These are phyloP conservation scores for Exophiala sideris DNA, from an alignment of 2,329 filamentous ascomycete genomes.

Conservation along the genomic window DNA sequence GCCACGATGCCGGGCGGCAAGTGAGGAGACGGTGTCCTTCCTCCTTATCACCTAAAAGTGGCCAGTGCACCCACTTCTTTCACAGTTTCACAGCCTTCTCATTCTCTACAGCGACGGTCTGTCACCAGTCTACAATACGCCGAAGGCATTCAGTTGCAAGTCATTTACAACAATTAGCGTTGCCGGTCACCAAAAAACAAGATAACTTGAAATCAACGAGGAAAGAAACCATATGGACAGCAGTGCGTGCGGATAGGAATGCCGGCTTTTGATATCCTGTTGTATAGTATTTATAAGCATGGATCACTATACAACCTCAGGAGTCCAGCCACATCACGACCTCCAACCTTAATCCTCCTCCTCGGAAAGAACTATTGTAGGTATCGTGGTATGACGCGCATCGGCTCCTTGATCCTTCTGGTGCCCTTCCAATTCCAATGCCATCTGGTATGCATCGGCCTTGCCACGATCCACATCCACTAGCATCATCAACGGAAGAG, in stretches of 20 bases:
- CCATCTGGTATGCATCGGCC: slow-evolving; percentile 63
- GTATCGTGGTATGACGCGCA: slow-evolving; percentile 18
- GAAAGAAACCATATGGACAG: too few relatives aligned
- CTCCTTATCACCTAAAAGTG: too few relatives aligned
- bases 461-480: slow-evolving; percentile 81
- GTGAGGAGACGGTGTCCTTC: too few relatives aligned
- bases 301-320: slow-evolving; percentile 3
- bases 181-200: background rate
- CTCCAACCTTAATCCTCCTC: slow-evolving; percentile 17
- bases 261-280: too few relatives aligned
- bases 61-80: too few relatives aligned
- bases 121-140: too few relatives aligned
- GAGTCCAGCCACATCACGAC: background rate
- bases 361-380: slow-evolving; percentile 24
- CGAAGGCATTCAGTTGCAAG: too few relatives aligned
- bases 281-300: slow-evolving; percentile 14
- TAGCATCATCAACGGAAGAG: slow-evolving; percentile 77
- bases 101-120: too few relatives aligned
- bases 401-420: slow-evolving; percentile 8
- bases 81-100: too few relatives aligned
- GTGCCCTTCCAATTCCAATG: slow-evolving; percentile 46
- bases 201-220: background rate
- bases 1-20: background rate
- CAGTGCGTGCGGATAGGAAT: too few relatives aligned
- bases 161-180: too few relatives aligned